Evolutionary conservation across 345 rosid genomes (phyloP).

Genomic region (Lagerstroemia speciosa): DNA sequence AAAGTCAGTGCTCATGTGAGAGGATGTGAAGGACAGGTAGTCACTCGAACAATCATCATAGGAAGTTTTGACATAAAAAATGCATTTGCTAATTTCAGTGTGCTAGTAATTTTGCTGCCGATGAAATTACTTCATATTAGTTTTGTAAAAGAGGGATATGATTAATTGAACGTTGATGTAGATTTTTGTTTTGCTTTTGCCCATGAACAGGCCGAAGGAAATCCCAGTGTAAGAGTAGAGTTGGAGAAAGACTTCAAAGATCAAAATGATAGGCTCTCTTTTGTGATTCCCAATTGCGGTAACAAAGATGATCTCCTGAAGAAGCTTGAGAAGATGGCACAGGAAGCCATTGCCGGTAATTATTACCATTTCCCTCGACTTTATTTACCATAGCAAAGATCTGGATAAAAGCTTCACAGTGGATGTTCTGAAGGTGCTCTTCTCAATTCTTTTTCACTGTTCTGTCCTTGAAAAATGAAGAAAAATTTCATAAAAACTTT

Average conservation of each 20-base stretch:
- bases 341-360: constrained; percentile 58
- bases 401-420: not conserved
- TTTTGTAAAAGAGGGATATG: no score
- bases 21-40: constrained; percentile 49
- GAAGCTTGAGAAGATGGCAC: constrained; percentile 41
- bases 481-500: no score
- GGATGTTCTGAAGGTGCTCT: no score
- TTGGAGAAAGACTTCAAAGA: constrained; percentile 43
- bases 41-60: not conserved
- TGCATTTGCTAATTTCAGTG: no score
- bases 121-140: no score
- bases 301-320: constrained; percentile 41
- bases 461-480: no score
- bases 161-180: no score
- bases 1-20: constrained; percentile 23
- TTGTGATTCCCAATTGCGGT: constrained; percentile 37
- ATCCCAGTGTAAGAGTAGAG: constrained; percentile 40
- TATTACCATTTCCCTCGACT: not conserved
- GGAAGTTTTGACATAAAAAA: no score
- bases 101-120: no score
- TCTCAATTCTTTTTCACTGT: no score
- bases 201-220: constrained; percentile 24
- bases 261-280: constrained; percentile 46
- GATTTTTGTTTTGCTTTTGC: not conserved
- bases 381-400: not conserved